phyloP scores from a whole-genome alignment of 345 rosid genomes.

The Brassica nigra region DNA sequence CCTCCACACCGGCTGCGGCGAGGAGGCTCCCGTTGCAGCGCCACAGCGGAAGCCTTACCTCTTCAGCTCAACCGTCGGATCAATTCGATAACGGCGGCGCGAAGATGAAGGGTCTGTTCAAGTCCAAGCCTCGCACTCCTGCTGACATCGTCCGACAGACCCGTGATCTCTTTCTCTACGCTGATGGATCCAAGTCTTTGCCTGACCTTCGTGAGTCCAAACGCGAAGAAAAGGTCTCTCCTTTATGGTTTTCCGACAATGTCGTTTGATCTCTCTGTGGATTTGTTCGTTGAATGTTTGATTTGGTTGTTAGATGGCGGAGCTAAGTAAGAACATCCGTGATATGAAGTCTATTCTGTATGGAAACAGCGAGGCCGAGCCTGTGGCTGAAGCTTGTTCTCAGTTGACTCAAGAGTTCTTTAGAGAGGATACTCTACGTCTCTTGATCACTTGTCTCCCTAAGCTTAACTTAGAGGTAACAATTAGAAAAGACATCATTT shows the following conservation, averaged over 20 bases:
- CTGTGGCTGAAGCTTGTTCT: slow-evolving; percentile 86
- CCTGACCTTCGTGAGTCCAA: slow-evolving; percentile 46
- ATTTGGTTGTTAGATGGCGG: slow-evolving; percentile 61
- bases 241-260: background rate
- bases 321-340: slow-evolving; percentile 70
- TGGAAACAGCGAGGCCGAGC: slow-evolving; percentile 96
- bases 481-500: background rate
- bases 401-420: slow-evolving; percentile 95
- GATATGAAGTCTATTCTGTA: slow-evolving; percentile 89
- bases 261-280: background rate
- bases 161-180: slow-evolving; percentile 77
- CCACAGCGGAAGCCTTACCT: slow-evolving; percentile 23
- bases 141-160: slow-evolving; percentile 81
- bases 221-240: slow-evolving; percentile 66
- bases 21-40: slow-evolving; percentile 45
- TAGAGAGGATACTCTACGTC: slow-evolving; percentile 76
- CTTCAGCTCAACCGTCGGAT: slow-evolving; percentile 28
- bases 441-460: slow-evolving; percentile 76
- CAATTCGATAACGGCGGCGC: slow-evolving; percentile 34
- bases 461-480: slow-evolving; percentile 87
- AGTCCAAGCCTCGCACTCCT: slow-evolving; percentile 88
- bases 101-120: slow-evolving; percentile 80
- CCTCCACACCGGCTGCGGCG: slow-evolving; percentile 41
- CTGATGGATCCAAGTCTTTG: slow-evolving; percentile 38
- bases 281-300: background rate